phyloP scores from a whole-genome alignment of 2,329 filamentous ascomycete genomes.

The Aureobasidium sp. region DNA sequence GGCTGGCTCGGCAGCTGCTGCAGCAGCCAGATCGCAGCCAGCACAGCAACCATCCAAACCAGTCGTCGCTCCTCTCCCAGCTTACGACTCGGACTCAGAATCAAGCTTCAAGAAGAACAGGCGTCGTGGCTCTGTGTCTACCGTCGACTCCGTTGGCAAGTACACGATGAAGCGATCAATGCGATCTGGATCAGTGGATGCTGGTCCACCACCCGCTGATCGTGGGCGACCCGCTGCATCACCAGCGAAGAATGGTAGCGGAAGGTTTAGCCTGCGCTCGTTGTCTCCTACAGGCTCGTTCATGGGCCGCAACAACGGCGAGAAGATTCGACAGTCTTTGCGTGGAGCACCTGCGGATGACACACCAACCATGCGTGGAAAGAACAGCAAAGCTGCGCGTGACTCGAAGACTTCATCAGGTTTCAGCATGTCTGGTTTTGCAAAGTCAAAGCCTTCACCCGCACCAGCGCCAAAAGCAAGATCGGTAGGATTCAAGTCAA shows the following conservation, averaged over 20 bases:
- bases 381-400: constrained; percentile 18
- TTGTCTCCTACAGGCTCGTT: constrained; percentile 58
- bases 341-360: constrained; percentile 24
- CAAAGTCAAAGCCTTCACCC: constrained; percentile 7
- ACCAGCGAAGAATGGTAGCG: constrained; percentile 28
- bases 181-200: constrained; percentile 46
- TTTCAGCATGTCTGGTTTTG: constrained; percentile 21
- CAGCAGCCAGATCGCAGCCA: constrained; percentile 24
- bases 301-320: constrained; percentile 33
- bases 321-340: constrained; percentile 24
- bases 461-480: constrained; percentile 8
- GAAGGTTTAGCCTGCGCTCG: constrained; percentile 64
- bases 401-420: constrained; percentile 16
- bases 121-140: constrained; percentile 31
- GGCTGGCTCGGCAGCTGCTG: constrained; percentile 15
- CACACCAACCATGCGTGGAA: constrained; percentile 21
- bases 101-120: constrained; percentile 66
- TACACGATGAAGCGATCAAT: constrained; percentile 67
- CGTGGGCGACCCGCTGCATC: constrained; percentile 39
- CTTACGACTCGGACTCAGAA: constrained; percentile 41
- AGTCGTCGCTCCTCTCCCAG: constrained; percentile 16
- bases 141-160: constrained; percentile 36
- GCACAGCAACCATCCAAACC: constrained; percentile 16
- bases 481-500: constrained; percentile 39
- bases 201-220: constrained; percentile 27